Base-by-base conservation (phyloP, 2,329 filamentous ascomycete species). In the Dactylellina drechsleri region DNA sequence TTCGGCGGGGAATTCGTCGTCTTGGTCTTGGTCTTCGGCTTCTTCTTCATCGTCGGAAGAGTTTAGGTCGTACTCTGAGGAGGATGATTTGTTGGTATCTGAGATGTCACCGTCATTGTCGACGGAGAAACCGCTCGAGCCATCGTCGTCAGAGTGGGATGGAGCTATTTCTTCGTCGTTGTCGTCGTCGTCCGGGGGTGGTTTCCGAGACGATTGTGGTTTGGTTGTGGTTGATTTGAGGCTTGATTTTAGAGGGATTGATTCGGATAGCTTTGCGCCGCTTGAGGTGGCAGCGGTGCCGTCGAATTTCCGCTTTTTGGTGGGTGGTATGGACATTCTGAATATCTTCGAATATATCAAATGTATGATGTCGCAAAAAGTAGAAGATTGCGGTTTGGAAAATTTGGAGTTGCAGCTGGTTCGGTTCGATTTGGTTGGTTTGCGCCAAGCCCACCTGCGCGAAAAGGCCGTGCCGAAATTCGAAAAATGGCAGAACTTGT, bases 1-100 rank as follows among this genome's bases (percentile, higher is more conserved):
- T 78, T 81, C 70, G 77, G 79, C 28, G 43, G 79, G 79, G 50
- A 78, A 77, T 64, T 79, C 79, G 76, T 79, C 79, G 76, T 79
- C 82, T 59, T 82, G 81, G 45, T 83, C 83, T 18, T 84, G 83
- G 12, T 84, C 83, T 45, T 82, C 80, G 2, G 79, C 77, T 56
- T 82, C 81, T 12, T 80, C 81, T 18, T 81, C 78, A n/a, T 82
- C 81, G 45, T 80, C 81, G 26, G 41, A 45, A 16, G 41, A 45
- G n/a, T 45, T 45, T 45, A 45, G 41, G n/a, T 81, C 81, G 6
- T 78, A 77, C 57, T 79, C 79, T 18, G 81, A 81, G 18, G 58
- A 53, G 58, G 53, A 76, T 6, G 53, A 57, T 23, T 82, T 82
- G 49, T 84, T 83, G 66, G 81, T 81, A 64, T 83, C 81, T 41